phyloP scores from a whole-genome alignment of 768 basidiomycete species.

The Trametes maxima region DNA sequence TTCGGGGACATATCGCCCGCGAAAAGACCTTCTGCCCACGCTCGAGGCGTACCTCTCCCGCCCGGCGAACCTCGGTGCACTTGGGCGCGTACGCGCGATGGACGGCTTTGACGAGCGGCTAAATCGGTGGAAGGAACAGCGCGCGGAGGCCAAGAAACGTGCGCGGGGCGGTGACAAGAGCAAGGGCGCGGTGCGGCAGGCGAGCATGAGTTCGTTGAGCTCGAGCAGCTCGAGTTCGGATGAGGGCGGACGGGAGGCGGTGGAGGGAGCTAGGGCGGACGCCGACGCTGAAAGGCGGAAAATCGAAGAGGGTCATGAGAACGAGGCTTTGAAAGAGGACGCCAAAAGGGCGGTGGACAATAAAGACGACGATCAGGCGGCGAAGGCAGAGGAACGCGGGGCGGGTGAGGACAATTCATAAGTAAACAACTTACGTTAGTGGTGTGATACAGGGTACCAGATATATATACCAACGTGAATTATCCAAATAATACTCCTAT shows the following conservation, averaged over 20 bases:
- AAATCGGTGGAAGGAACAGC: conserved; percentile 37
- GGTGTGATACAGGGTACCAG: background rate
- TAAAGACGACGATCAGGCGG: conserved; percentile 24
- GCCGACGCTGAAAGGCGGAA: conserved; percentile 10
- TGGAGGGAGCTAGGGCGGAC: conserved; percentile 11
- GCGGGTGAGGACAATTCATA: background rate
- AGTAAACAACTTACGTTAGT: background rate
- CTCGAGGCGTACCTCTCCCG: conserved; percentile 40
- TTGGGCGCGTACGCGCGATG: conserved; percentile 41
- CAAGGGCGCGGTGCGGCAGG: conserved; percentile 14
- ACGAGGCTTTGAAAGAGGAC: conserved; percentile 21
- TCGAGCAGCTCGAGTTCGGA: conserved; percentile 21
- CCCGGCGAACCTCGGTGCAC: conserved; percentile 38
- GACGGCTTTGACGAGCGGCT: conserved; percentile 43
- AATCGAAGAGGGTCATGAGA: background rate
- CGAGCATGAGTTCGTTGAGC: conserved; percentile 14
- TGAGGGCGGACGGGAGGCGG: conserved; percentile 12
- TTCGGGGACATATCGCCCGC: conserved; percentile 49
- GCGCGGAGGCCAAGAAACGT: conserved; percentile 35
- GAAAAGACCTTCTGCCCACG: conserved; percentile 40
- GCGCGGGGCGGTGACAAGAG: conserved; percentile 14
- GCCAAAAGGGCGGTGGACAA: conserved; percentile 27
- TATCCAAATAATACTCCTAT: background rate
- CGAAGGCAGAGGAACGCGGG: conserved; percentile 22
- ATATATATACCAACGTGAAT: background rate